A percentile compares a stretch with the other conserved stretches of the same genome.
Conservation (phyloP, 1,284 basidiomycete genomes). For the Ceratobasidium sp. region DNA sequence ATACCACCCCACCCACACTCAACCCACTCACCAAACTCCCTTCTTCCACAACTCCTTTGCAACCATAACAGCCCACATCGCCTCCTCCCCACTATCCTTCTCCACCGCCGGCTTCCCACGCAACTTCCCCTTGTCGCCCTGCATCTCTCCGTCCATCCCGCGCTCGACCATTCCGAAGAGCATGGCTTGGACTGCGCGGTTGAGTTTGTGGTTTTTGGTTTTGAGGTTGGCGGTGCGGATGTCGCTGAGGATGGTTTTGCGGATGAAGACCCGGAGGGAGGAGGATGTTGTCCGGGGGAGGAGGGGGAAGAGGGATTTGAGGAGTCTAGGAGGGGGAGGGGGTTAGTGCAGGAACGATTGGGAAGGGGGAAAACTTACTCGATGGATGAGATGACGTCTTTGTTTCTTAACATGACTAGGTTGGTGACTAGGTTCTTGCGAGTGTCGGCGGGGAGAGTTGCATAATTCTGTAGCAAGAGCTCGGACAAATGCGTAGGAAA, state of each 20-base stretch:
- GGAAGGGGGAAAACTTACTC: slow-evolving; percentile 70
- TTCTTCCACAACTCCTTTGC: slow-evolving; percentile 97
- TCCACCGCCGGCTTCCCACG: slow-evolving; percentile 63
- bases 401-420: slow-evolving; percentile 92
- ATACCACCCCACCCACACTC: background rate
- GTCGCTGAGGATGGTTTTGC: slow-evolving; percentile 96
- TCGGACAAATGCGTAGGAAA: slow-evolving; percentile 84
- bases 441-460: slow-evolving; percentile 79
- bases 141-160: slow-evolving; percentile 83
- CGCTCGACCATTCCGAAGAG: slow-evolving; percentile 96
- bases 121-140: slow-evolving; percentile 84
- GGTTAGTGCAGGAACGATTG: slow-evolving; percentile 39
- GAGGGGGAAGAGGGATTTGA: slow-evolving; percentile 93
- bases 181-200: slow-evolving; percentile 96
- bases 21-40: slow-evolving; percentile 80
- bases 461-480: slow-evolving; percentile 82
- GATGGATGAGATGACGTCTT: slow-evolving; percentile 91
- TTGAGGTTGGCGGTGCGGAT: slow-evolving; percentile 92
- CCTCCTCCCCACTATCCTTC: slow-evolving; percentile 79
- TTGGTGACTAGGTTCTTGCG: slow-evolving; percentile 89
- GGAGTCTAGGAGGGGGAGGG: slow-evolving; percentile 71
- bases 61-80: slow-evolving; percentile 97
- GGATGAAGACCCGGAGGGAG: slow-evolving; percentile 84
- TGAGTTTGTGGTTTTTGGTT: slow-evolving; percentile 95
- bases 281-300: slow-evolving; percentile 92